Base-by-base conservation (phyloP, 768 basidiomycete species). In the Mycena haematopus region DNA sequence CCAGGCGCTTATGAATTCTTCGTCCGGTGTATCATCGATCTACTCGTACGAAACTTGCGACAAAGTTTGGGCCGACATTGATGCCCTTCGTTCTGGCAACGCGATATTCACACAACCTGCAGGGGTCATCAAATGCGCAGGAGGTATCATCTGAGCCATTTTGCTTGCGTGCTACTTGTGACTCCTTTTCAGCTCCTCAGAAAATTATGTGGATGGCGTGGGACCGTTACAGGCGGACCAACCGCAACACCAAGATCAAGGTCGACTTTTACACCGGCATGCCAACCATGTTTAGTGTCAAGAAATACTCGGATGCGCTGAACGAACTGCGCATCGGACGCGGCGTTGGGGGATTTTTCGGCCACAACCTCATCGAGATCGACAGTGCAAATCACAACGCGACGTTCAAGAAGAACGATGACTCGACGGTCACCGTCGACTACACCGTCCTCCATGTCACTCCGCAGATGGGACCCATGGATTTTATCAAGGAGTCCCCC, bases 161-260 rank as follows among this genome's bases (percentile, higher is more conserved):
- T 33, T 25, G 21, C 7, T 58, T 24, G 19, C 21, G 46, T 2
- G 35, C 24, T 45, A 53, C 50, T 44, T 51, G 17, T 66, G 52
- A 44, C 22, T 22, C n/a, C 27, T 21, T 15, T 7, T 2, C 66
- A 92, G 91, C 89, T 17, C 91, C 92, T 21, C 92, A 94, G 72
- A 95, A 96, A 76, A 91, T 95, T 56, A 95, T 96, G 92, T 96
- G 94, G 93, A 93, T 95, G 91, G 91, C 92, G 49, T 94, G 92
- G 92, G 92, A 95, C 72, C 80, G 87, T 51, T 93, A 83, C 73
- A 81, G 82, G 59, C 80, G 75, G 71, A 90, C 90, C 11, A 80
- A 81, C 3, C 83, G 90, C 21, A 73, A 77, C 17, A 79, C 82
- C 52, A 80, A 84, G 51, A 82, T 91, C 68, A 80, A 86, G 53